Evolutionary conservation across 148 eudicot genomes (phyloP), one percentile per base, ranked within the genome.

Genomic region (Rhododendron ferrugineum): DNA sequence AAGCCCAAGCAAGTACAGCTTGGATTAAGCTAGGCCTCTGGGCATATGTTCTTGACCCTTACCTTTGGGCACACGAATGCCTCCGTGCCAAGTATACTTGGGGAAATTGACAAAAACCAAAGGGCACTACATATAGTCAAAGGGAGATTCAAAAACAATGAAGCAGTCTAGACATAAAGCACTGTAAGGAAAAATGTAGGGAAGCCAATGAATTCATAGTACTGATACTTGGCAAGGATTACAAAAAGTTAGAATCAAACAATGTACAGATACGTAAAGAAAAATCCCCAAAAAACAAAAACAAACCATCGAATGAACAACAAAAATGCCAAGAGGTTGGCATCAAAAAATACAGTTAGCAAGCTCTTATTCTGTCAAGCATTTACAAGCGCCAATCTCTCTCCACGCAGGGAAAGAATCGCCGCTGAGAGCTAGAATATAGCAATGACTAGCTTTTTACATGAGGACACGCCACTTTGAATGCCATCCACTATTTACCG

Each of bases 351-450:
- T 42, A 68, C 30, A 40, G 79, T 87, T 79, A 85, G 83, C 78
- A 74, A 82, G 70, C 75, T 74, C 85, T 87, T 87, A 87, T 81
- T 87, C 84, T 87, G 86, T 84, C 81, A 44, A 70, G 79, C 87
- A 87, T 87, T 84, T 87, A 87, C 89, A 80, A 62, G 86, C 77
- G 72, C 78, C 56, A 64, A 44, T 62, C 81, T 87, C 47, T 70
- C 47, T 70, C 88, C 62, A 34, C n/a, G 42, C 11, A 11, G 30
- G 79, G 15, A 60, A 86, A 36, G 37, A 80, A 73, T 84, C 44
- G 62, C 56, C 56, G 79, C 87, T 70, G 47, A 58, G 78, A 73
- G 77, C 82, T 54, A 80, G 23, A 80, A 80, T 22, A 66, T 16
- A 28, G 49, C 36, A 46, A 58, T 56, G 23, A 46, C 62, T 49